Conservation (phyloP, 2,329 filamentous ascomycete species). For the Exutisphaerella laricina region DNA sequence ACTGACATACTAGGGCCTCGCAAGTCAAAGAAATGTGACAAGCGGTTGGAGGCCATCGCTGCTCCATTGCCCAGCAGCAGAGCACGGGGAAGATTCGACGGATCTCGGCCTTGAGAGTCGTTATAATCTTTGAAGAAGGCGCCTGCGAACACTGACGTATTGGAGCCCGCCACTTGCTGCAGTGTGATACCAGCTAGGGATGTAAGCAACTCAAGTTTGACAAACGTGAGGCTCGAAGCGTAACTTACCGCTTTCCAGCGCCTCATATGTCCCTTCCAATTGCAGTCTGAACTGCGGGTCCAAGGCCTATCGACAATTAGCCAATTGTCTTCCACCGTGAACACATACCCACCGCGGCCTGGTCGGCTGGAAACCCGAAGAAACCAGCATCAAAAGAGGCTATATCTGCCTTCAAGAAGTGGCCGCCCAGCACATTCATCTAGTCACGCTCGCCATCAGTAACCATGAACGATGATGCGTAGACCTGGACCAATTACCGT, state of each 20-base stretch:
- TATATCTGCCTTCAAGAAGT: slow-evolving; percentile 19
- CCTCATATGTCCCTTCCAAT: slow-evolving; percentile 12
- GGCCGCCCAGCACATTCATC: slow-evolving; percentile 1
- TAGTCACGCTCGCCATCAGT: background rate
- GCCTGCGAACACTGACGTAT: slow-evolving; percentile 17
- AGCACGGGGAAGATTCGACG: slow-evolving; percentile 12
- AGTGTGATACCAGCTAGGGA: slow-evolving; percentile 3
- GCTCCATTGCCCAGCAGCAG: slow-evolving; percentile 12
- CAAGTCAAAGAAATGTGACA: slow-evolving; percentile 19
- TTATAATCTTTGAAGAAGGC: slow-evolving; percentile 1
- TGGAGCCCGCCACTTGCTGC: slow-evolving; percentile 5
- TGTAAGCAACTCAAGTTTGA: background rate
- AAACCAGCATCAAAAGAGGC: slow-evolving; percentile 17
- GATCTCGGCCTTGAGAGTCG: slow-evolving; percentile 11
- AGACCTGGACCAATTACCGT: background rate
- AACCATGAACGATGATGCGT: background rate
- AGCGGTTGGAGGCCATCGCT: slow-evolving; percentile 14
- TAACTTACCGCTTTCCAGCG: background rate
- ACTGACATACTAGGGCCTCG: slow-evolving; percentile 19
- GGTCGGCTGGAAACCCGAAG: slow-evolving; percentile 17
- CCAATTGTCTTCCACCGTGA: too few species aligned
- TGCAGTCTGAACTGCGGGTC: slow-evolving; percentile 23
- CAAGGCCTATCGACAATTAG: too few species aligned
- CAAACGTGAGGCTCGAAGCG: background rate
- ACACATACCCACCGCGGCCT: too few species aligned